Percentiles rank a stretch among this genome's conserved stretches.
phyloP scores from a whole-genome alignment of 2,329 filamentous ascomycete species.

The Alternaria incomplexa region DNA sequence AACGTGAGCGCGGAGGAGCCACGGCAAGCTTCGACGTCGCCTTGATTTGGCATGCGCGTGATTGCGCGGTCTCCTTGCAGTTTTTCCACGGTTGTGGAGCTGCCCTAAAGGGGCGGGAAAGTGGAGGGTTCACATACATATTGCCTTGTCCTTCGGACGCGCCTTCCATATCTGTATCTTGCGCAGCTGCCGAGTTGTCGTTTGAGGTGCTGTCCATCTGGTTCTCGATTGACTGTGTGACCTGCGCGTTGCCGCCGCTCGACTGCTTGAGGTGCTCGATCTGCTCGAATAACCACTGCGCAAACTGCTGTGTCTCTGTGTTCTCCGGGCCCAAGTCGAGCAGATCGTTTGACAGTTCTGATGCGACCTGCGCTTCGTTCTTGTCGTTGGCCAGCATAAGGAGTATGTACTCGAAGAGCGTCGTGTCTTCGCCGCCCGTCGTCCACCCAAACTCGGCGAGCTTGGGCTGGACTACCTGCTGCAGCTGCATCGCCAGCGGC shows the following conservation, averaged over 20 bases:
- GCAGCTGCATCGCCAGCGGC: slow-evolving; percentile 83
- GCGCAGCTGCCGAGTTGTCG: slow-evolving; percentile 44
- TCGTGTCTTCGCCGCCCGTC: slow-evolving; percentile 77
- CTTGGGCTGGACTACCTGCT: slow-evolving; percentile 84
- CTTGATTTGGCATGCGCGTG: not conserved
- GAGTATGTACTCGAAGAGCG: slow-evolving; percentile 93
- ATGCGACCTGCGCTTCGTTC: slow-evolving; percentile 85
- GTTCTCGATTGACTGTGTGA: slow-evolving; percentile 24
- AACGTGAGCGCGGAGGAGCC: not conserved
- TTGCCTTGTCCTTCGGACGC: slow-evolving; percentile 51
- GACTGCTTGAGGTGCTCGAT: slow-evolving; percentile 72
- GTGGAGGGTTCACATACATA: slow-evolving; percentile 47
- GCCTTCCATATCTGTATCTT: slow-evolving; percentile 76
- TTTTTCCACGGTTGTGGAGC: not conserved
- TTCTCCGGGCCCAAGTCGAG: slow-evolving; percentile 84
- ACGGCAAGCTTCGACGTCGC: not conserved
- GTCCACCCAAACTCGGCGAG: slow-evolving; percentile 93
- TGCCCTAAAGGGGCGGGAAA: not conserved
- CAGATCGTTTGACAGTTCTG: slow-evolving; percentile 86
- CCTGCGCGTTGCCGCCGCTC: slow-evolving; percentile 51
- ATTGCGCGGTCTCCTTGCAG: not conserved
- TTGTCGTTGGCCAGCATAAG: slow-evolving; percentile 97
- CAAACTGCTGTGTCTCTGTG: slow-evolving; percentile 80
- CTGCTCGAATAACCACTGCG: slow-evolving; percentile 92
- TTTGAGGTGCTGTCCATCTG: slow-evolving; percentile 31